A percentile compares a stretch with the other conserved stretches of the same genome.
Conservation (phyloP, 441 rosid species). For the Euphorbia celastroides region DNA sequence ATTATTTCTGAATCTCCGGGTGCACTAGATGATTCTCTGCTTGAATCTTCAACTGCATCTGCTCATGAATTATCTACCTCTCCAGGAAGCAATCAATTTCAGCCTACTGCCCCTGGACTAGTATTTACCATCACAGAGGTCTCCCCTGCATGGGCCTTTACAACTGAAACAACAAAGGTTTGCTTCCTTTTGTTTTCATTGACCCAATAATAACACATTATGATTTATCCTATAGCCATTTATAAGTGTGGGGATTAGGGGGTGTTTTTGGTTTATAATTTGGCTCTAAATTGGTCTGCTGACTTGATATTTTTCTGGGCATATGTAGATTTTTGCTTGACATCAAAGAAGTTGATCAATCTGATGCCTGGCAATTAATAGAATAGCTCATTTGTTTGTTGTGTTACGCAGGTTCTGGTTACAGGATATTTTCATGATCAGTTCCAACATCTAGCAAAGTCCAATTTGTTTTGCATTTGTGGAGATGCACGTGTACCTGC, state of each 20-base stretch:
- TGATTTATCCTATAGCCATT: background rate
- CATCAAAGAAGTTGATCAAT: background rate
- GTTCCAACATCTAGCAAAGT: conserved; percentile 49
- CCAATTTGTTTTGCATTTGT: conserved; percentile 66
- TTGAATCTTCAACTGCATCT: conserved; percentile 46
- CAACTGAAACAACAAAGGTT: conserved; percentile 87
- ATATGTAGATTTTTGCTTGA: background rate
- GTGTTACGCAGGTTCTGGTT: conserved; percentile 61
- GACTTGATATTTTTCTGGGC: too few species aligned
- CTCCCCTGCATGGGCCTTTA: conserved; percentile 82
- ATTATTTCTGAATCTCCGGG: conserved; percentile 53
- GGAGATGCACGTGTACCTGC: conserved; percentile 62
- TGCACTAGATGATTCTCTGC: conserved; percentile 43
- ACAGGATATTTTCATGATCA: conserved; percentile 75
- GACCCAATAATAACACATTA: background rate
- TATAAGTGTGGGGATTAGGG: too few species aligned
- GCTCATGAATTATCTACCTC: conserved; percentile 38
- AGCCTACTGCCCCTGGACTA: conserved; percentile 42
- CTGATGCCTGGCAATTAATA: background rate
- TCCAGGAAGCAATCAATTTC: conserved; percentile 27
- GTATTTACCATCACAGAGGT: conserved; percentile 73
- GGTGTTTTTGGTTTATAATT: background rate
- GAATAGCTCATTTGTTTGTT: background rate
- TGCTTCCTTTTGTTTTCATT: background rate
- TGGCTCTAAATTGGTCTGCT: background rate